Base-by-base conservation (phyloP, 1,284 basidiomycete species). In the Entoloma clypeatum region DNA sequence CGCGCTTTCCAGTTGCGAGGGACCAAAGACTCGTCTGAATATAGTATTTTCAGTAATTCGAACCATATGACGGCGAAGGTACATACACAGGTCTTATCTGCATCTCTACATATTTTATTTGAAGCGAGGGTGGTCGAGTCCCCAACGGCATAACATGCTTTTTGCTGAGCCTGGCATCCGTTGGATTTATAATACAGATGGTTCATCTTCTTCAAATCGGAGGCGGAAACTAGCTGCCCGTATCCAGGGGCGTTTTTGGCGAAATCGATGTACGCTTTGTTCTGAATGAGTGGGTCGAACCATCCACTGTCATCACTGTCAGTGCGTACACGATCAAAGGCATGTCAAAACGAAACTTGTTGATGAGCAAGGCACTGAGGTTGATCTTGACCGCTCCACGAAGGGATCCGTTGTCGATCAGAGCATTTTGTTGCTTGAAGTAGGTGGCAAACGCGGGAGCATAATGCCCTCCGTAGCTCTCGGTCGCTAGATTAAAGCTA, bases 391-490 rank as follows among this genome's bases (percentile, higher is more conserved):
- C 71, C 2, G n/a, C n/a, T n/a, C 69, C 74, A 7, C 60, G 55
- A 18, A 85, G 62, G n/a, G 58, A 41, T 11, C 74, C 68, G 19
- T 57, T 51, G n/a, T 61, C 50, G 42, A 84, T 81, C 29, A 71
- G 62, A 0, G 63, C 62, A 41, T 86, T 87, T 56, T 86, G 81
- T 45, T 80, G 61, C 29, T 82, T 68, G 52, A 87, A 82, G 56
- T 72, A 82, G 1, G 75, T 73, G 21, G 82, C 76, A 52, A 79
- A 83, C 41, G 67, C 69, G 14, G 78, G 79, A 2, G 74, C 81
- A 50, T 81, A 85, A 53, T 84, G 81, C 0, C 82, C 81, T 2
- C 80, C 81, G 44, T 81, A 83, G 43, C 78, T 81, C 54, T 84
- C 79, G 0, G 78, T 78, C 1, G 75, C 68, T 40, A 81, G 70